A percentile compares a stretch with the other conserved stretches of the same genome.
Evolutionary conservation across 1,284 basidiomycete species (phyloP).

Genomic region (Baeospora myosura): DNA sequence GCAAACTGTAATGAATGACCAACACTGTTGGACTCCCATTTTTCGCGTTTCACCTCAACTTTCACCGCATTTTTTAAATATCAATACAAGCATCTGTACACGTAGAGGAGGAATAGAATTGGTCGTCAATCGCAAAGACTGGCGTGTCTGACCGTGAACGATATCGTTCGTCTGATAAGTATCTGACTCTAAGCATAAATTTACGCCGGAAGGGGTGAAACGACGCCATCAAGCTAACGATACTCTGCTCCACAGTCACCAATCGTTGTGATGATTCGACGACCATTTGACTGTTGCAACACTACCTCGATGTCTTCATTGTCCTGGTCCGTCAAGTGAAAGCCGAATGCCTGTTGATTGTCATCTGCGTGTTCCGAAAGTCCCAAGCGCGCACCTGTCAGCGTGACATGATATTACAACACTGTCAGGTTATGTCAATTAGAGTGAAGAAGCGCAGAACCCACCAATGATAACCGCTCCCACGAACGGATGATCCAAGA

Average conservation of each 20-base stretch:
- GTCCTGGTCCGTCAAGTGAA: constrained; percentile 50
- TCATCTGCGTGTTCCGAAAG: constrained; percentile 69
- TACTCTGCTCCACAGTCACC: constrained; percentile 83
- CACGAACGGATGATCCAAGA: constrained; percentile 70
- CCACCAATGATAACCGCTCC: constrained; percentile 73
- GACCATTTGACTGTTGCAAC: constrained; percentile 49
- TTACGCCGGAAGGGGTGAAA: no score
- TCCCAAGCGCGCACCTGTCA: constrained; percentile 64
- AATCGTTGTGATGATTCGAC: constrained; percentile 55
- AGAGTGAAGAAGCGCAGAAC: constrained; percentile 15
- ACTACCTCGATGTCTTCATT: constrained; percentile 54
- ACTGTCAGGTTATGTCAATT: constrained; percentile 3
- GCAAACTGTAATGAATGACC: constrained; percentile 20
- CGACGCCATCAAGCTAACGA: no score
- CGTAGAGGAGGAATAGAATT: background rate
- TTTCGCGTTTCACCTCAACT: constrained; percentile 3
- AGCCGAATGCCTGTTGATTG: constrained; percentile 56
- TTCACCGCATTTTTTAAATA: background rate
- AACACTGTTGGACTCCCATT: background rate
- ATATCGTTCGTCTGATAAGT: no score
- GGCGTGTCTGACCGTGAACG: no score
- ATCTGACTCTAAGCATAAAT: no score
- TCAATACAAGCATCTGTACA: background rate
- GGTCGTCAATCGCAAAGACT: no score
- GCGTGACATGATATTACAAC: background rate